Base-by-base conservation (phyloP, 345 rosid genomes). In the Brassica carinata region DNA sequence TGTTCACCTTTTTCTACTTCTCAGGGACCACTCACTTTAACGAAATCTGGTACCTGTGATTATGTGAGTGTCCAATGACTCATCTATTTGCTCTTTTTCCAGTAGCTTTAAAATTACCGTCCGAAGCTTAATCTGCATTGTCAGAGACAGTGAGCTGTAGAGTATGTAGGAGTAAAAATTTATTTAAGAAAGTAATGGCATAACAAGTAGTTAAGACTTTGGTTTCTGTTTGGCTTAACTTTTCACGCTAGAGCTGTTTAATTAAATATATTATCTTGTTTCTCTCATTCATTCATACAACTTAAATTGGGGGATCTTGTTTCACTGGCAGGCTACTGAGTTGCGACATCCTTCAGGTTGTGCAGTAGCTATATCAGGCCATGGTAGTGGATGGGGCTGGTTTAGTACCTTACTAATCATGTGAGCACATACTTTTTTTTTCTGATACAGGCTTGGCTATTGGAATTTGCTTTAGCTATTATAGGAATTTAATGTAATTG, bases 321-420 rank as follows among this genome's bases (percentile, higher is more conserved):
- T 66, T 71, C n/a, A 78, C 55, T 81, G 58, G 74, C 86, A 93
- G 98, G 87, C 89, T 61, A 81, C 98, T 43, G 84, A 71, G 61
- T 79, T 96, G 38, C 80, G 88, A 72, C 99, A 96, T 87, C 99
- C 99, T 78, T 86, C 98, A 11, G 99, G 94, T 67, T 96, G 98
- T 79, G 95, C 91, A 59, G 82, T 82, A 55, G 80, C 89, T 72
- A 77, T 85, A 77, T 81, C 90, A 7, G 75, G 84, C 71, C 86
- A 83, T 74, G 87, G 93, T 51, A 78, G 74, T 72, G 97, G 95
- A 81, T 90, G 87, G 97, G 94, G 97, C 36, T 96, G 92, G 99
- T 89, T 94, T 67, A 85, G 91, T 69, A 83, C 84, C 80, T 81
- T 94, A 72, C 51, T 92, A 27, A 81, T 81, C 48, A 81, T 89